These are phyloP conservation scores for Microdochium paspali DNA, from an alignment of 2,329 filamentous ascomycete species.

Conservation along the genomic window DNA sequence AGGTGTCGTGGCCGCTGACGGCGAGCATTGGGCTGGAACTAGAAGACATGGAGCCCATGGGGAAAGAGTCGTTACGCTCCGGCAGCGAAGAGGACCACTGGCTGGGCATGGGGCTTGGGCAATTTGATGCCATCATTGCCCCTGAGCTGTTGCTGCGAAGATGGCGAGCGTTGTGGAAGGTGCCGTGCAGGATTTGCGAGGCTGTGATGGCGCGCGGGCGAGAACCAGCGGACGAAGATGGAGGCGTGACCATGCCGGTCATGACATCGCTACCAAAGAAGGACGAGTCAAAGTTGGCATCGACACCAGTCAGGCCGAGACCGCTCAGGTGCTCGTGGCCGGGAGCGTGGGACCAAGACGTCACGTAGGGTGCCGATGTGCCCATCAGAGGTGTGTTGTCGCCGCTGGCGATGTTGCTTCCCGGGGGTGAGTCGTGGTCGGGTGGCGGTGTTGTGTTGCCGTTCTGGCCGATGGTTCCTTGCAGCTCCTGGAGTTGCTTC, in stretches of 20 bases:
- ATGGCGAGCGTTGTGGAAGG: conserved; percentile 13
- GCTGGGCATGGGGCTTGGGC: conserved; percentile 13
- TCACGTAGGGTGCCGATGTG: neutral
- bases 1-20: conserved; percentile 1
- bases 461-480: conserved; percentile 15
- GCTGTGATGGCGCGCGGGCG: conserved; percentile 15
- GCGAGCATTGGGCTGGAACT: conserved; percentile 5
- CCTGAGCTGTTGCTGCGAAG: conserved; percentile 19
- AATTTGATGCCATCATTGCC: conserved; percentile 13
- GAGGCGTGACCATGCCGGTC: conserved; percentile 9
- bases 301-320: conserved; percentile 15
- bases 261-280: conserved; percentile 15
- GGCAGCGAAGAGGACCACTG: conserved; percentile 11
- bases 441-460: conserved; percentile 16
- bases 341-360: conserved; percentile 13
- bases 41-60: conserved; percentile 4
- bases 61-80: conserved; percentile 12
- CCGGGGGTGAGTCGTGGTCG: conserved; percentile 15
- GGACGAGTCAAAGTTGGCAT: conserved; percentile 14
- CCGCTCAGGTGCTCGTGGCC: conserved; percentile 13
- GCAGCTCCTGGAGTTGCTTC: conserved; percentile 20
- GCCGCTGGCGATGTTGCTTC: conserved; percentile 13
- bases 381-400: conserved; percentile 4
- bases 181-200: conserved; percentile 8
- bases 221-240: conserved; percentile 7